Conservation (phyloP, 2,329 filamentous ascomycete genomes). For the Fusarium fujikuroi region DNA sequence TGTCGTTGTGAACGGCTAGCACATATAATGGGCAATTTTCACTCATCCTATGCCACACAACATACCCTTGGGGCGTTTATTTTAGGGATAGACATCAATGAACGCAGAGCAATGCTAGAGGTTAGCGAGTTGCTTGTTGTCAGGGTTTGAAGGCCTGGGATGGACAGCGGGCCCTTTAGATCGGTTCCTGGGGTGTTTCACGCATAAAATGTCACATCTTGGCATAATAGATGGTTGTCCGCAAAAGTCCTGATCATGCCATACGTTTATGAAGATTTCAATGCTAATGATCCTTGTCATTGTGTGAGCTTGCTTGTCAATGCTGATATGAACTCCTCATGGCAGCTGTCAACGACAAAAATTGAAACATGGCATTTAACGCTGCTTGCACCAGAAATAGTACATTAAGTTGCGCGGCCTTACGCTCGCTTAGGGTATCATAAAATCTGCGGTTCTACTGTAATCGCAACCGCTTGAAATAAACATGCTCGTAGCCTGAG, state of each 20-base stretch:
- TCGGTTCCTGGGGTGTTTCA: slow-evolving; percentile 26
- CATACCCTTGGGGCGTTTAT: slow-evolving; percentile 48
- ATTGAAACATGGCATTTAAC: not conserved
- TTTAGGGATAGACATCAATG: slow-evolving; percentile 34
- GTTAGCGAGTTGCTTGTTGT: slow-evolving; percentile 16
- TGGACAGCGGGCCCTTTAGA: slow-evolving; percentile 30
- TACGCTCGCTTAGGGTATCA: slow-evolving; percentile 13
- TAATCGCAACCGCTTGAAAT: not conserved
- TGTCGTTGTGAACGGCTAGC: slow-evolving; percentile 40
- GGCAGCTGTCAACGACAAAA: not conserved
- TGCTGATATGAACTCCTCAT: not conserved
- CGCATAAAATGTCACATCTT: slow-evolving; percentile 27
- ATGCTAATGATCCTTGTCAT: not conserved
- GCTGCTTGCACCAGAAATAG: not conserved
- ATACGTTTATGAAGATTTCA: not conserved
- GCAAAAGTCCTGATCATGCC: not conserved
- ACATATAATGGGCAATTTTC: slow-evolving; percentile 17
- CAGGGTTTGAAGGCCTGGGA: slow-evolving; percentile 4
- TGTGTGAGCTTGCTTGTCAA: not conserved
- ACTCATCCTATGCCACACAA: slow-evolving; percentile 33
- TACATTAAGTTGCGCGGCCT: slow-evolving; percentile 6
- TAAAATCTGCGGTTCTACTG: not conserved
- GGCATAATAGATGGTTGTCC: slow-evolving; percentile 38
- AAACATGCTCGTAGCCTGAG: slow-evolving; percentile 21
- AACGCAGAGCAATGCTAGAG: slow-evolving; percentile 11